Evolutionary conservation across 1,284 basidiomycete species (phyloP).

Genomic region (Kwoniella shivajii): DNA sequence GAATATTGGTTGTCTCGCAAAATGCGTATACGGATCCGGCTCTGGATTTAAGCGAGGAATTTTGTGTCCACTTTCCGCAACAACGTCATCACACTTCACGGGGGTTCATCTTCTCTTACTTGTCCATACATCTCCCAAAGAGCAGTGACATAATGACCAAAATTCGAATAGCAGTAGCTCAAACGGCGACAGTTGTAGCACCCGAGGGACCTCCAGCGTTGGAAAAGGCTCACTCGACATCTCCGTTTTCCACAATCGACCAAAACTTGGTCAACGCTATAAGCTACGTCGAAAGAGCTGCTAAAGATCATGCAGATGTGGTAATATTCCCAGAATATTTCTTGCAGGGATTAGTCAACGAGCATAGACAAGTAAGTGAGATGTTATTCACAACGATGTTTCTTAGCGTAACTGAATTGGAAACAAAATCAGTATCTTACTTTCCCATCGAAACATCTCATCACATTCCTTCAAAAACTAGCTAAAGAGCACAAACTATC

Average conservation of each 20-base stretch:
- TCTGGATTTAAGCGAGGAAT: conserved; percentile 4
- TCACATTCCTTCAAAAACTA: conserved; percentile 28
- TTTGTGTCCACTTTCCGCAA: not conserved
- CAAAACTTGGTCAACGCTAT: conserved; percentile 33
- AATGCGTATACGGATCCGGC: too few relatives aligned
- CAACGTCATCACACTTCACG: too few relatives aligned
- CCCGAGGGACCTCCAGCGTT: conserved; percentile 19
- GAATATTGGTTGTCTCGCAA: too few relatives aligned
- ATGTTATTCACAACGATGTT: not conserved
- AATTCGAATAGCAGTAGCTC: conserved; percentile 47
- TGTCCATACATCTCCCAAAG: too few relatives aligned
- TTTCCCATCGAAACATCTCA: conserved; percentile 37
- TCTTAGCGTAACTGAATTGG: not conserved
- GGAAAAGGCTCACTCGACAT: conserved; percentile 21
- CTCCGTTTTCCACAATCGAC: conserved; percentile 36
- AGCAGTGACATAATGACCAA: conserved; percentile 6
- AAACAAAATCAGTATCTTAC: conserved; percentile 51
- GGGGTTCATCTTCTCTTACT: not conserved
- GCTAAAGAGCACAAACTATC: conserved; percentile 34
- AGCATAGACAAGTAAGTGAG: conserved; percentile 41
- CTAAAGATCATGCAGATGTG: conserved; percentile 35
- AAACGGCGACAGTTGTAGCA: conserved; percentile 39
- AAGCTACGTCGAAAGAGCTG: conserved; percentile 30
- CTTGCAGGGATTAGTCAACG: conserved; percentile 49
- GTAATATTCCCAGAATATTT: conserved; percentile 54